phyloP scores from a whole-genome alignment of 2,329 filamentous ascomycete species.

The Amesomyces nigricolor region DNA sequence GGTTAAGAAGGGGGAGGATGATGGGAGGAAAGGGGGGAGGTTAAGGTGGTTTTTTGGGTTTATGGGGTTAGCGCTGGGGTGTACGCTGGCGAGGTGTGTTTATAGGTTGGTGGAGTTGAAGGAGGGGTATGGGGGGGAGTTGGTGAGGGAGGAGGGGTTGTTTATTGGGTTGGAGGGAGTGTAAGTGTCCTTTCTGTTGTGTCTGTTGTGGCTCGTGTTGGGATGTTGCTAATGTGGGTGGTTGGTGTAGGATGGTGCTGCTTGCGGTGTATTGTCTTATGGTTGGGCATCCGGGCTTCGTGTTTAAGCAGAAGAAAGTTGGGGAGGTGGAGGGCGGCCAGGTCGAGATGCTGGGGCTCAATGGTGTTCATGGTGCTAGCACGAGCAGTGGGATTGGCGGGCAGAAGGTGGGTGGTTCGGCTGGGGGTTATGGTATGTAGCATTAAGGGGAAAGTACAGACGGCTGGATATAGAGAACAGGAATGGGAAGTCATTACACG shows the following conservation, averaged over 20 bases:
- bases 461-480: too few relatives aligned
- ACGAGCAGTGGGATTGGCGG: too few relatives aligned
- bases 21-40: constrained; percentile 15
- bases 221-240: not conserved
- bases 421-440: too few relatives aligned
- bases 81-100: constrained; percentile 51
- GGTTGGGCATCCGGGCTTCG: constrained; percentile 17
- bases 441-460: too few relatives aligned
- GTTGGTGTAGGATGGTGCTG: constrained; percentile 10
- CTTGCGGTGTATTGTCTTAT: constrained; percentile 16
- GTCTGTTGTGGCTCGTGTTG: too few relatives aligned
- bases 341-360: too few relatives aligned
- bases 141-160: constrained; percentile 43
- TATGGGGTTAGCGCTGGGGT: constrained; percentile 45
- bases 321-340: too few relatives aligned
- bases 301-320: constrained; percentile 2
- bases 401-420: too few relatives aligned
- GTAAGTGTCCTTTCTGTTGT: constrained; percentile 16
- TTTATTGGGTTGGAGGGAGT: constrained; percentile 46
- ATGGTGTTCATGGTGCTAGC: too few relatives aligned
- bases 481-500: too few relatives aligned
- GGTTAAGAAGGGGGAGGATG: not conserved
- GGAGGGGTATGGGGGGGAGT: constrained; percentile 47
- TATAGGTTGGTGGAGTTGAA: constrained; percentile 56
- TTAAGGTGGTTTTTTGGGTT: constrained; percentile 49